phyloP scores from a whole-genome alignment of 768 basidiomycete species.

The Exsudoporus frostii region DNA sequence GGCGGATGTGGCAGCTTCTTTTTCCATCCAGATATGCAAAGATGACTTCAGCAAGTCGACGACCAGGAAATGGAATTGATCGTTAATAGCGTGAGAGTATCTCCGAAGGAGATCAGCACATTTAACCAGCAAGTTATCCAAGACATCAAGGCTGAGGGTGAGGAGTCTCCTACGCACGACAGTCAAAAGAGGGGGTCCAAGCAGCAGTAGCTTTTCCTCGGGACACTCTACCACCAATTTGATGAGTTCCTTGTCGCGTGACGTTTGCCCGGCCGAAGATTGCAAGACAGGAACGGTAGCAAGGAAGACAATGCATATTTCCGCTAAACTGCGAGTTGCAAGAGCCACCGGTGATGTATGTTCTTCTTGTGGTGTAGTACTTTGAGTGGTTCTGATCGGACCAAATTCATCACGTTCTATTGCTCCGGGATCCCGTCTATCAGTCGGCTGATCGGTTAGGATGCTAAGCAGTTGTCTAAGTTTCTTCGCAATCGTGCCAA shows the following conservation, averaged over 20 bases:
- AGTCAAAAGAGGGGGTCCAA: slow-evolving; percentile 54
- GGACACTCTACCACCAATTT: slow-evolving; percentile 49
- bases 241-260: slow-evolving; percentile 59
- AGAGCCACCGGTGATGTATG: slow-evolving; percentile 25
- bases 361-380: slow-evolving; percentile 31
- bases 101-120: slow-evolving; percentile 49
- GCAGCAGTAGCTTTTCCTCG: slow-evolving; percentile 53
- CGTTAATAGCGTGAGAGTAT: slow-evolving; percentile 56
- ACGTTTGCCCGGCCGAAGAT: slow-evolving; percentile 52
- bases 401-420: slow-evolving; percentile 59
- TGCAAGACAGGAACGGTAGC: slow-evolving; percentile 62
- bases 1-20: slow-evolving; percentile 28
- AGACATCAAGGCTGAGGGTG: slow-evolving; percentile 45
- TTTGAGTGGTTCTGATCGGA: slow-evolving; percentile 42
- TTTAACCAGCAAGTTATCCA: slow-evolving; percentile 53
- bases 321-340: slow-evolving; percentile 37
- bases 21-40: slow-evolving; percentile 52
- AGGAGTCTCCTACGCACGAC: slow-evolving; percentile 56
- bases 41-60: slow-evolving; percentile 67
- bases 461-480: slow-evolving; percentile 44
- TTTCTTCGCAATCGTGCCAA: slow-evolving; percentile 27
- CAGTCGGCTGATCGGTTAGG: slow-evolving; percentile 23
- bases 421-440: slow-evolving; percentile 25
- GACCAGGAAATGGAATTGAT: slow-evolving; percentile 49
- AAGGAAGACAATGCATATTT: slow-evolving; percentile 58